Percentiles rank a stretch among this genome's conserved stretches.
Conservation (phyloP, 1,139 yeast species). For the Trichomonascaceae sp. region DNA sequence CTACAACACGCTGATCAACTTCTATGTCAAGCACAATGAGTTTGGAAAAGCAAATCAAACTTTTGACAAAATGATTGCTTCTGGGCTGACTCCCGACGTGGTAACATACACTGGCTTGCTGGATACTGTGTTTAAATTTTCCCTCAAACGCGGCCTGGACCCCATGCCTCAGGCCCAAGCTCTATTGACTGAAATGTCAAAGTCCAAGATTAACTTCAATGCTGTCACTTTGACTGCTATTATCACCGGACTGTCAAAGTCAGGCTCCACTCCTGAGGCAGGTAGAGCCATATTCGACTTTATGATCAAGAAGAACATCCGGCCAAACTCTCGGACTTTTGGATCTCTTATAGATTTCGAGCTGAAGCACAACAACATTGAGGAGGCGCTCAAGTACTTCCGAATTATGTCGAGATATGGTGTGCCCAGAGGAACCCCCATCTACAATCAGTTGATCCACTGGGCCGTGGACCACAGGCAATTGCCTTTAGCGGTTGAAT, state of each 20-base stretch:
- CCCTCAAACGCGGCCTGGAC: conserved; percentile 32
- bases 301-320: conserved; percentile 26
- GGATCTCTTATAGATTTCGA: conserved; percentile 51
- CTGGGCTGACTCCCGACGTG: conserved; percentile 43
- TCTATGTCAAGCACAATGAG: conserved; percentile 20
- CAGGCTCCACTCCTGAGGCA: conserved; percentile 35
- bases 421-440: conserved; percentile 29
- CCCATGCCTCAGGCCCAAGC: conserved; percentile 30
- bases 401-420: conserved; percentile 31
- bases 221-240: conserved; percentile 41
- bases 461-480: conserved; percentile 32
- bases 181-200: conserved; percentile 33
- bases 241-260: conserved; percentile 42
- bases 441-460: conserved; percentile 49
- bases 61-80: conserved; percentile 24
- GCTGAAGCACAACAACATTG: conserved; percentile 21
- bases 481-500: conserved; percentile 29
- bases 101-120: conserved; percentile 55
- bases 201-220: conserved; percentile 34
- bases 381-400: conserved; percentile 36
- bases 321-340: conserved; percentile 32
- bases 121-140: conserved; percentile 40
- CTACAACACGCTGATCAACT: conserved; percentile 30
- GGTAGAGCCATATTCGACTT: conserved; percentile 40
- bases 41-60: conserved; percentile 26